Base-by-base conservation (phyloP, 2,329 filamentous ascomycete species). In the Cordyceps cateniannulata region DNA sequence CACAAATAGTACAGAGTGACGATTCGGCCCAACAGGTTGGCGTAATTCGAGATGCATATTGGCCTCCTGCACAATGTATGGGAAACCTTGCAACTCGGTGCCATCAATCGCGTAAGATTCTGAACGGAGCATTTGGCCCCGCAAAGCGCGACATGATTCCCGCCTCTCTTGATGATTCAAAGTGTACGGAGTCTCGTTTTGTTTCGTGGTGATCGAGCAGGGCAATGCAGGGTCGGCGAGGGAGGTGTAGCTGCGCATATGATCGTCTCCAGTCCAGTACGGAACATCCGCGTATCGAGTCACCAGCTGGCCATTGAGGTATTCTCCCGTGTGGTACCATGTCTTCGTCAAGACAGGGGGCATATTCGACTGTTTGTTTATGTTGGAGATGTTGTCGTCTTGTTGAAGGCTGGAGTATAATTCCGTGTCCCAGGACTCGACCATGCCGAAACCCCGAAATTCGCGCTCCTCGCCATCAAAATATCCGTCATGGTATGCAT, bases 391-490 rank as follows among this genome's bases (percentile, higher is more conserved):
- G 29, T 27, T 45, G 10, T 47, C 35, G 20, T 25, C 58, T 25
- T 52, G 20, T 51, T 48, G 27, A 1, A 62, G 54, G 22, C 45
- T 59, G 12, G 38, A 48, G 24, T 61, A 62, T 8, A 64, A 38
- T 50, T 69, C 65, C 2, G 63, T 62, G 27, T 69, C 67, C 65
- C 63, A 66, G 7, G 57, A 42, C 44, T 73, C 70, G 1, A 71
- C 70, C 62, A 67, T 66, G 3, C 61, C 70, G 56, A 73, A 73
- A 2, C 71, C 71, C 2, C 66, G 55, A 58, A 72, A 73, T 50
- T 72, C 66, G 1, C 66, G 45, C 53, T 73, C 70, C 1, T 60
- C 7, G 0, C 45, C 60, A 48, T 73, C 69, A 59, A 63, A 73
- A 57, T 64, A 69, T 1, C 71, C 71, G 56, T 71, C 38, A 62